A percentile compares a stretch with the other conserved stretches of the same genome.
Conservation (phyloP, 2,329 filamentous ascomycete genomes). For the Fusarium tuaranense region DNA sequence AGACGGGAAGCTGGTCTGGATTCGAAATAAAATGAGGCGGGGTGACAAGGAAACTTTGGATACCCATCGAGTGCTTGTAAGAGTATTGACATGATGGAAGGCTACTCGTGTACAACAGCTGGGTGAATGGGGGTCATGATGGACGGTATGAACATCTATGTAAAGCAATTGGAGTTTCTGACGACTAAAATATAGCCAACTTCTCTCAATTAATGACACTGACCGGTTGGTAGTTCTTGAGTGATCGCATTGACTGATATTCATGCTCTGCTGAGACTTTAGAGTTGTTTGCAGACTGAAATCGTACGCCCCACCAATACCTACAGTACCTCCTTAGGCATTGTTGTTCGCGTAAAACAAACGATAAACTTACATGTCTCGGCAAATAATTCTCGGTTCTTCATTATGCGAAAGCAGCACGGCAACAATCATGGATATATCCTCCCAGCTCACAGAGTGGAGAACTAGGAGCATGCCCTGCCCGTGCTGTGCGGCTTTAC, state of each 20-base stretch:
- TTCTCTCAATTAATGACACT: conserved; percentile 10
- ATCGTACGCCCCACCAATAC: neutral
- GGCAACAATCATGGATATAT: neutral
- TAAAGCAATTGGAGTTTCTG: conserved; percentile 32
- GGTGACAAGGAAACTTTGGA: neutral
- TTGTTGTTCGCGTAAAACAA: neutral
- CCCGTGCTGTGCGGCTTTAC: conserved; percentile 30
- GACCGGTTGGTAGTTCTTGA: neutral
- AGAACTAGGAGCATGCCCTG: conserved; percentile 10
- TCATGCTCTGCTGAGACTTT: neutral
- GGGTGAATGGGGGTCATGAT: conserved; percentile 12
- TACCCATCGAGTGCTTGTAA: conserved; percentile 32
- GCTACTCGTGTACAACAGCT: conserved; percentile 36
- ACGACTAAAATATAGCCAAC: conserved; percentile 7
- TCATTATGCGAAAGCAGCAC: neutral
- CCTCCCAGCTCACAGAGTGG: neutral
- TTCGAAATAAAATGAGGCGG: conserved; percentile 43
- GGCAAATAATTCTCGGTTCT: neutral
- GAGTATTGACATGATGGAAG: conserved; percentile 34
- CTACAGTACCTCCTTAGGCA: neutral
- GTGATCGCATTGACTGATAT: neutral
- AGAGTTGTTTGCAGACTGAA: neutral
- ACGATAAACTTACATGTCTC: neutral
- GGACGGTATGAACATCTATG: neutral
- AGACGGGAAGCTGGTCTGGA: conserved; percentile 60